Conservation (phyloP, 2,329 filamentous ascomycete genomes). For the Acephala macrosclerotiorum region DNA sequence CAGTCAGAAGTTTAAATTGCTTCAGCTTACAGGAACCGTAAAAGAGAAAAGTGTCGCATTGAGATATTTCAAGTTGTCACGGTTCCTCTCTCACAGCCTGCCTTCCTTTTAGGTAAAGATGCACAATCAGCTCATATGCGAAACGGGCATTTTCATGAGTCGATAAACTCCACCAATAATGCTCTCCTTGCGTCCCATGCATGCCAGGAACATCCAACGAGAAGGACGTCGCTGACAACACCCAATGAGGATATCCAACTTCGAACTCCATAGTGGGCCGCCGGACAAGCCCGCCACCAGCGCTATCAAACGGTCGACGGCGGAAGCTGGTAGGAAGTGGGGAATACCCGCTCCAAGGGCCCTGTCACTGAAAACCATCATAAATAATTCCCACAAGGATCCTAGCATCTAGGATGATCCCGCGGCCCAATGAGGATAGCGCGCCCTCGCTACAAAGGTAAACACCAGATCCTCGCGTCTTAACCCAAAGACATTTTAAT, state of each 20-base stretch:
- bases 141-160: background rate
- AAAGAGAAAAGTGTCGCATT: background rate
- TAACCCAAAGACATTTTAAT: background rate
- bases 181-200: background rate
- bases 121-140: conserved; percentile 1
- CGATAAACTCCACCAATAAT: background rate
- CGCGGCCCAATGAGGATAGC: background rate
- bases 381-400: background rate
- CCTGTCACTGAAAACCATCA: background rate
- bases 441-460: background rate
- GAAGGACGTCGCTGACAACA: background rate
- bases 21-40: background rate
- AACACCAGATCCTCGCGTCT: background rate
- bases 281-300: background rate
- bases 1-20: background rate
- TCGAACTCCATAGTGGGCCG: background rate
- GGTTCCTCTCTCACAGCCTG: background rate
- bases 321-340: background rate
- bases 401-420: background rate
- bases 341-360: background rate
- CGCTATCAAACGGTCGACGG: background rate
- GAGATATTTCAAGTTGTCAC: background rate
- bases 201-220: background rate
- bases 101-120: background rate
- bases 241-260: background rate